Conservation (phyloP, 139 green algal species). For the Zygnema cylindricum region DNA sequence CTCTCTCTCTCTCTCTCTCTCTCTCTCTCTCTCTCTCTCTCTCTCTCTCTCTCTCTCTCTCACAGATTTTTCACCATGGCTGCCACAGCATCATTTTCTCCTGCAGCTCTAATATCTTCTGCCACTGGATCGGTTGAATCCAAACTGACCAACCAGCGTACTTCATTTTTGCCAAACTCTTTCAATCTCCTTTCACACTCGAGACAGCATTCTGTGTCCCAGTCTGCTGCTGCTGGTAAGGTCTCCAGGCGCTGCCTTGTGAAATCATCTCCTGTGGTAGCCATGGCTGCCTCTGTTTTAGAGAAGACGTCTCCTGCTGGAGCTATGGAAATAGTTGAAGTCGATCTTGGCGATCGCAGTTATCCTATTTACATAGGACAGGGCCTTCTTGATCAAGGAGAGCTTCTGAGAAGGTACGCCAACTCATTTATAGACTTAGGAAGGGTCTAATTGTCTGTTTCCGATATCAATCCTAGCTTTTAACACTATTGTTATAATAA, state of each 20-base stretch:
- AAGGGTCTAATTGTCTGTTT: no score
- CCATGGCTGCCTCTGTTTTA: not conserved
- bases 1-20: not conserved
- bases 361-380: conserved; percentile 98
- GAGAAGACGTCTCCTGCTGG: conserved; percentile 4
- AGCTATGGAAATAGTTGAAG: conserved; percentile 67
- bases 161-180: not conserved
- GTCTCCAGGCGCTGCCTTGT: not conserved
- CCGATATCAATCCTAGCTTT: no score
- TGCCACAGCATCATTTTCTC: not conserved
- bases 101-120: no score
- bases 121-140: not conserved
- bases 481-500: no score
- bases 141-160: not conserved
- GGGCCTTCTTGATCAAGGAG: conserved; percentile 75
- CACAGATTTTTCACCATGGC: not conserved
- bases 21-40: not conserved
- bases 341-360: conserved; percentile 85
- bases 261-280: not conserved
- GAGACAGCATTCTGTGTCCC: not conserved
- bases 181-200: not conserved
- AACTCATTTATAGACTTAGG: no score
- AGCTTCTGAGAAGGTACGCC: conserved; percentile 44
- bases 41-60: not conserved
- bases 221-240: not conserved